A percentile compares a stretch with the other conserved stretches of the same genome.
phyloP scores from a whole-genome alignment of 345 rosid genomes.

The Gossypium thurberi region DNA sequence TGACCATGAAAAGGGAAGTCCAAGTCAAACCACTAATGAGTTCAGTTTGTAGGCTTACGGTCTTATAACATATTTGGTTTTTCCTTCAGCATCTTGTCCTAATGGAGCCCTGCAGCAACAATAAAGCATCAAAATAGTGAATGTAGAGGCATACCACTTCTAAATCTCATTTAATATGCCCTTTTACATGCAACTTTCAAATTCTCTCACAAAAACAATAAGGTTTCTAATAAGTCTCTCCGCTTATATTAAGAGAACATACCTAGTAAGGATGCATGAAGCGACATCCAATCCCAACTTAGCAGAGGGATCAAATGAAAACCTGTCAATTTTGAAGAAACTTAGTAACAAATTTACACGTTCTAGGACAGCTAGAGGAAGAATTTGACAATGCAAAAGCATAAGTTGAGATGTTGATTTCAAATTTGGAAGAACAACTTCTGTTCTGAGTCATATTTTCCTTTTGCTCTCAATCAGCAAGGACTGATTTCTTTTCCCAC shows the following conservation, averaged over 20 bases:
- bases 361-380: not conserved
- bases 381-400: not conserved
- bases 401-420: not conserved
- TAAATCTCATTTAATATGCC: not conserved
- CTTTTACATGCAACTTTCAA: not conserved
- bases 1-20: not conserved
- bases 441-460: not conserved
- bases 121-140: slow-evolving; percentile 2
- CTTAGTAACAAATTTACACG: not conserved
- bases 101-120: slow-evolving; percentile 66
- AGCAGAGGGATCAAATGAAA: slow-evolving; percentile 75
- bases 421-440: not conserved
- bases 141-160: not conserved
- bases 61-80: slow-evolving; percentile 76
- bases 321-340: slow-evolving; percentile 42
- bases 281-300: slow-evolving; percentile 85
- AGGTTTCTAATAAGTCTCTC: not conserved
- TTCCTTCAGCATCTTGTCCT: slow-evolving; percentile 75
- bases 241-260: slow-evolving; percentile 1
- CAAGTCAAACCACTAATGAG: slow-evolving; percentile 1
- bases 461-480: not conserved
- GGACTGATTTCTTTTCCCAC: not conserved
- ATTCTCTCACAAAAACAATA: not conserved
- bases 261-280: slow-evolving; percentile 88
- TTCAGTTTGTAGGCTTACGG: slow-evolving; percentile 58